Evolutionary conservation across 2,329 filamentous ascomycete genomes (phyloP), one percentile per base, ranked within the genome.

Genomic region (Aurifilum marmelostoma): DNA sequence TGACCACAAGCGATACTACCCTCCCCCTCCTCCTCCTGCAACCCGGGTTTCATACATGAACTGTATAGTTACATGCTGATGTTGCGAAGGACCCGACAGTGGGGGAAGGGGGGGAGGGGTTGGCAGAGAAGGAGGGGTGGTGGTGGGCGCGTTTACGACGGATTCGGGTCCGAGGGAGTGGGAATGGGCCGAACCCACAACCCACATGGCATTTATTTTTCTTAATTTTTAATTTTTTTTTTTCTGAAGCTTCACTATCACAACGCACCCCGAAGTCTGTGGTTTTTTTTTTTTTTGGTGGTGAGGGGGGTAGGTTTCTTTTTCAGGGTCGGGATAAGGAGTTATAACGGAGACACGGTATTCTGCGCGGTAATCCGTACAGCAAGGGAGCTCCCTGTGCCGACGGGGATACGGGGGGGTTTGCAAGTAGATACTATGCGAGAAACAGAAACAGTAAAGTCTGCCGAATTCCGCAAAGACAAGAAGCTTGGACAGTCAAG

Each of bases 1-100:
- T 59, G n/a, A 34, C 54, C 54, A 59, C 54, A 34, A 59, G 29
- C 54, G 54, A 59, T 59, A 59, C 54, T 6, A 59, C 54, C 54
- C 54, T 58, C 54, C 18, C 34, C 24, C 54, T 21, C 54, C 54
- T 58, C 54, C 18, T 59, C 24, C 54, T 21, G 27, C 54, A 59
- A 27, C 41, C 41, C 41, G 21, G 41, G 41, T 43, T 43, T 43
- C 16, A 21, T 43, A 43, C 41, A 43, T 43, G 2, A 43, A 43
- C 16, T 3, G 4, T 43, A 54, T 4, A 14, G n/a, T 27, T 54
- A 29, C 50, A 54, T 54, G 24, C 50, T 54, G 11, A 8, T 54
- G 50, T 54, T 24, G 21, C 47, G 47, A 24, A 52, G 41, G 41
- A 43, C 41, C 41, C 41, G 41, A 6, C 16, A 18, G 41, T 43